phyloP scores from a whole-genome alignment of 257 asterid genomes.

The Solanum rostratum region DNA sequence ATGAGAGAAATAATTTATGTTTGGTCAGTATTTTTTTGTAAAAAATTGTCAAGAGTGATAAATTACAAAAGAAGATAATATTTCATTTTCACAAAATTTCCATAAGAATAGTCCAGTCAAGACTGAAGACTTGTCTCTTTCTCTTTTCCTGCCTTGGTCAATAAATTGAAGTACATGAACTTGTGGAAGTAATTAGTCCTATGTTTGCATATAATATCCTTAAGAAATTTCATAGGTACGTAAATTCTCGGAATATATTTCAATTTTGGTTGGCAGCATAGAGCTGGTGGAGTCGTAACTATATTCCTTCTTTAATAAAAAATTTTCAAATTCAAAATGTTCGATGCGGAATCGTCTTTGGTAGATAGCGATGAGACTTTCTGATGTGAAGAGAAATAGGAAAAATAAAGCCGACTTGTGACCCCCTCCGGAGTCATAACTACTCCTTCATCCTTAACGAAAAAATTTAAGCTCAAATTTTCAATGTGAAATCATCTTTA shows the following conservation, averaged over 20 bases:
- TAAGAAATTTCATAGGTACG: neutral
- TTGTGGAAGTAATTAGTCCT: neutral
- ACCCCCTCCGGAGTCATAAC: neutral
- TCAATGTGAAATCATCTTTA: neutral
- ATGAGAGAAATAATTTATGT: neutral
- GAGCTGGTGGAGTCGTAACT: neutral
- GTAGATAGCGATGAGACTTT: neutral
- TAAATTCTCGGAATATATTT: neutral
- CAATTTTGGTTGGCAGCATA: neutral
- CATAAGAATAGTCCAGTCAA: neutral
- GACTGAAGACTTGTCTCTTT: neutral
- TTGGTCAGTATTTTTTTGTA: neutral
- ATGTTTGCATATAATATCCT: neutral
- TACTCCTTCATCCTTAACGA: neutral
- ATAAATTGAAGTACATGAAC: neutral
- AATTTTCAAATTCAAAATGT: rapidly evolving
- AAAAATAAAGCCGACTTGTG: too few relatives aligned
- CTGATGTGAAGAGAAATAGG: neutral
- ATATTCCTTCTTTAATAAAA: neutral
- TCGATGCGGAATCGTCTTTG: neutral
- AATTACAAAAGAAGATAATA: neutral
- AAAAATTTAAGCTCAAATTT: rapidly evolving
- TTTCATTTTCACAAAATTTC: neutral
- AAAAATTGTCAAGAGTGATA: neutral
- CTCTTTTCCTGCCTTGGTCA: neutral